Evolutionary conservation across 805 yeast genomes (phyloP), one percentile per base, ranked within the genome.

Genomic region (Candida ovalis): DNA sequence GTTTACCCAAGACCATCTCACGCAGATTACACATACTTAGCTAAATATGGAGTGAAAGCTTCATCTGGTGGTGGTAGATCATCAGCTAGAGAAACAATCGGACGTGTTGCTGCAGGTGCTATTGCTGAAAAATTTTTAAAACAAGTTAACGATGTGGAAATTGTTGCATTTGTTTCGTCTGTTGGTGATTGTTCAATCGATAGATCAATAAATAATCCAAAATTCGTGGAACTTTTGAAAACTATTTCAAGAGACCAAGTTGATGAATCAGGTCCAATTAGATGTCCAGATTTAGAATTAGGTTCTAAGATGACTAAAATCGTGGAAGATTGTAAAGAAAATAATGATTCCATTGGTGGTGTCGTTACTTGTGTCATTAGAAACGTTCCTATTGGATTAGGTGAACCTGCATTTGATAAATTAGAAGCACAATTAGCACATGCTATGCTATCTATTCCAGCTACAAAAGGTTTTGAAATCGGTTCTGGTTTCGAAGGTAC

Each of bases 71-170:
- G 99, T 63, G 99, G 99, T 53, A 82, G 99, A 66, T 86, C 97
- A 12, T 82, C 92, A 40, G 99, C 99, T 8, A 82, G 99, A 69
- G 99, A 94, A 72, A 94, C 99, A 39, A 94, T 94, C 60, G 99
- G 99, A 49, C 82, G 99, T 69, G 99, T 94, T 46, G 98, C 98
- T 42, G 98, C 97, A 8, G 97, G 97, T 63, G 98, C 97, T 44
- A 83, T 94, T 68, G 99, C 99, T 43, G 99, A 94, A 69, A 92
- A 91, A 71, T 84, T 88, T 55, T 77, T 94, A 62, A 64, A 71
- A 43, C 82, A 85, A 58, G 86, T 87, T 47, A 82, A 86, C 63
- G 78, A 80, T 50, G 94, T 94, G 41, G 98, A 92, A 69, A 88
- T 94, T 60, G 97, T 94, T 42, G 99, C 97, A 0, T 94, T 94